These are phyloP conservation scores for Cordyceps fumosorosea DNA, from an alignment of 2,329 filamentous ascomycete species.

Conservation along the genomic window DNA sequence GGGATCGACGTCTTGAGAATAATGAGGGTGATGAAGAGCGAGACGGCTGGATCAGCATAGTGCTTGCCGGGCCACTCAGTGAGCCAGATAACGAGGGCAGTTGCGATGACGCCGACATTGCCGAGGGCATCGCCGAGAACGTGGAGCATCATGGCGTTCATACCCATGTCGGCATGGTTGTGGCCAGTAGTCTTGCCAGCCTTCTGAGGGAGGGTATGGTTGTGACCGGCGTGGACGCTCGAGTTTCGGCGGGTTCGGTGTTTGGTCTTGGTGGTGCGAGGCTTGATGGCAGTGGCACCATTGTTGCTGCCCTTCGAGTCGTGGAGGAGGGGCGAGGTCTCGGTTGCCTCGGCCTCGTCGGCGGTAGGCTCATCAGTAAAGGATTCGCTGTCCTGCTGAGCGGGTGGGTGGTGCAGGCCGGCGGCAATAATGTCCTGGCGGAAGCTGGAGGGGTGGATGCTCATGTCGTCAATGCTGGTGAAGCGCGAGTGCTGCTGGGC, in stretches of 20 bases:
- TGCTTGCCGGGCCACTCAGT: constrained; percentile 73
- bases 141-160: constrained; percentile 76
- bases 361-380: constrained; percentile 42
- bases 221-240: constrained; percentile 62
- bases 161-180: constrained; percentile 85
- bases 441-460: constrained; percentile 84
- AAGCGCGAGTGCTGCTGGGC: constrained; percentile 49
- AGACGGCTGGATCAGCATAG: constrained; percentile 89
- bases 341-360: constrained; percentile 36
- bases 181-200: constrained; percentile 58
- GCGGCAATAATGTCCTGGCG: constrained; percentile 87
- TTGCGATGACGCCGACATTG: constrained; percentile 78
- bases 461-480: constrained; percentile 64
- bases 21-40: constrained; percentile 83
- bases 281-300: constrained; percentile 18
- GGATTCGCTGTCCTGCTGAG: constrained; percentile 45
- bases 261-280: constrained; percentile 19
- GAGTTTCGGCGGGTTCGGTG: constrained; percentile 39
- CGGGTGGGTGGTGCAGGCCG: constrained; percentile 44
- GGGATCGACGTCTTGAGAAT: constrained; percentile 70
- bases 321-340: constrained; percentile 43
- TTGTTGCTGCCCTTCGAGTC: constrained; percentile 25
- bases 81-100: constrained; percentile 85
- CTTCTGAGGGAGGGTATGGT: constrained; percentile 70
- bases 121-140: constrained; percentile 78